Evolutionary conservation across 306 rosid species (phyloP).

Genomic region (Medicago arabica): DNA sequence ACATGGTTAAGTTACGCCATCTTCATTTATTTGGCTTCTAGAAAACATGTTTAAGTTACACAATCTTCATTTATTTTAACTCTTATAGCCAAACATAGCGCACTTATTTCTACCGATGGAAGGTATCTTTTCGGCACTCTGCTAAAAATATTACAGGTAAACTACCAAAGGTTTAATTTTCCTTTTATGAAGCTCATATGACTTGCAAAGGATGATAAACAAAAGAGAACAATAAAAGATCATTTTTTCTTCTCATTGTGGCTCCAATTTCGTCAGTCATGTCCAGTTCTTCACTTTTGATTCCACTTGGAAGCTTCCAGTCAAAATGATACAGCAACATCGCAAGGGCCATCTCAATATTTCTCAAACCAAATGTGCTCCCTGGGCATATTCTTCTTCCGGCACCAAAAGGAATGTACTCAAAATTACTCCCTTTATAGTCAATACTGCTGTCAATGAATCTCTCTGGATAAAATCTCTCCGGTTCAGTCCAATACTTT

Average conservation of each 20-base stretch:
- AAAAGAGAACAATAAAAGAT: conserved; percentile 15
- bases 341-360: conserved; percentile 34
- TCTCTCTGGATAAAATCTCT: conserved; percentile 44
- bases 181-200: not conserved
- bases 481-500: conserved; percentile 39
- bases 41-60: not conserved
- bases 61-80: conserved; percentile 7
- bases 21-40: too few species aligned
- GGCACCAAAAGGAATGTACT: conserved; percentile 50
- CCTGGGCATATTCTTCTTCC: conserved; percentile 53
- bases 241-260: conserved; percentile 24
- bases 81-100: not conserved
- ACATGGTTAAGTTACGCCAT: too few species aligned
- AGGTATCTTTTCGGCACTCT: not conserved
- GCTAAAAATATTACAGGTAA: not conserved
- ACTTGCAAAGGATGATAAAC: conserved; percentile 4
- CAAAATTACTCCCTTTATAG: conserved; percentile 37
- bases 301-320: conserved; percentile 41
- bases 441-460: conserved; percentile 29
- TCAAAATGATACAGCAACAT: conserved; percentile 42
- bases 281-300: conserved; percentile 31
- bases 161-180: not conserved
- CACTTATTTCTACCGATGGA: not conserved
- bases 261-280: conserved; percentile 43
- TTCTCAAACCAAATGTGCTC: conserved; percentile 35